Base-by-base conservation (phyloP, 345 rosid species). In the Eucalyptus rudis region DNA sequence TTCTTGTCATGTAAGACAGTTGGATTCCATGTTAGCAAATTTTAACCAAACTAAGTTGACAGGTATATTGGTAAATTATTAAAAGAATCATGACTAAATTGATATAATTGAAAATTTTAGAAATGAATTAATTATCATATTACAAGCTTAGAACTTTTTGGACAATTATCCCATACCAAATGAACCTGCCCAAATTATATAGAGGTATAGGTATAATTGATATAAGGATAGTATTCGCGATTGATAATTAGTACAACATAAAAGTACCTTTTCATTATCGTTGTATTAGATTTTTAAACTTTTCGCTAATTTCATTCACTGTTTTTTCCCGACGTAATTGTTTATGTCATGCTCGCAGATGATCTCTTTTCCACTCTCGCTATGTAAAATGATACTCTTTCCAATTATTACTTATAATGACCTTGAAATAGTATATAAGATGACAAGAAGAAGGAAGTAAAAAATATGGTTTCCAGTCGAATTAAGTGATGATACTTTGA, bases 1-100 rank as follows among this genome's bases (percentile, higher is more conserved):
- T 64, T 0, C 2, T 2, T 64, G 0, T 13, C 5, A 64, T 1
- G 9, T 64, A 15, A 0, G 36, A 15, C 0, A 2, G 5, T 13
- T 4, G 3, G 8, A 13, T 2, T 64, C 2, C 36, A 15, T 1
- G 3, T n/a, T 14, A n/a, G 3, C 10, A 14, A n/a, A 4, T 64
- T 64, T 64, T 4, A 9, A 64, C n/a, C 68, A 62, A 62, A 27
- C n/a, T 62, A 27, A 25, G 68, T 12, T 29, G 16, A 62, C 0
- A 12, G 1, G 13, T 62, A 29, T 3, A 62, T 3, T 12, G 4
- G 3, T 7, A 64, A 62, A n/a, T n/a, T 17, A 16, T 64, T 7
- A n/a, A 64, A 64, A 62, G 10, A 0, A 13, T 64, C 2, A 0
- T 3, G 2, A 64, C 3, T 13, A 29, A n/a, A 7, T 64, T 64